Percentiles rank a stretch among this genome's conserved stretches.
Conservation (phyloP, 129 eudicot species). For the Lonicera japonica region DNA sequence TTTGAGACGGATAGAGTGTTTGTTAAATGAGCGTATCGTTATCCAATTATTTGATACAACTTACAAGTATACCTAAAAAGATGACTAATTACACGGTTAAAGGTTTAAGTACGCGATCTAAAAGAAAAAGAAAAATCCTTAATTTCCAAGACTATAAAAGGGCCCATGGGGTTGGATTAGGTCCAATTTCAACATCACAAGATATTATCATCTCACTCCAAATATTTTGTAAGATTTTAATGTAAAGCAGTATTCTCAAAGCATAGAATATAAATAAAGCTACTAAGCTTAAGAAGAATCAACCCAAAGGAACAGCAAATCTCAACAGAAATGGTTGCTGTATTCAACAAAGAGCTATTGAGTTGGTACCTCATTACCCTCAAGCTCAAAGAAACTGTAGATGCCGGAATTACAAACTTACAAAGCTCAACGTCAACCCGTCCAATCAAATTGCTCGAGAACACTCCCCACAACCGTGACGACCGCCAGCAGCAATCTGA, state of each 20-base stretch:
- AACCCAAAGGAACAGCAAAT: neutral
- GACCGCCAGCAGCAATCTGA: slow-evolving; percentile 25
- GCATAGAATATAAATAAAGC: neutral
- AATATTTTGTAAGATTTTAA: neutral
- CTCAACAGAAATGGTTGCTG: slow-evolving; percentile 63
- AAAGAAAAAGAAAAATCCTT: neutral
- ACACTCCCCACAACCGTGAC: slow-evolving; percentile 11
- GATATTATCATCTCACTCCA: neutral
- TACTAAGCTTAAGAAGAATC: neutral
- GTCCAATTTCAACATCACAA: neutral
- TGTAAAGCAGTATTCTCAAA: neutral
- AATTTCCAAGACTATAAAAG: neutral
- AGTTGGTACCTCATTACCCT: slow-evolving; percentile 92
- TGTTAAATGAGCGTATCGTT: too few relatives aligned
- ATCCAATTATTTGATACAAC: neutral
- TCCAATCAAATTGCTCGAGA: slow-evolving; percentile 16
- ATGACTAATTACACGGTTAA: neutral
- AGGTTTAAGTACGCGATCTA: neutral
- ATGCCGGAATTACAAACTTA: slow-evolving; percentile 29
- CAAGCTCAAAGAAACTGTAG: slow-evolving; percentile 77
- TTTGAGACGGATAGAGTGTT: neutral
- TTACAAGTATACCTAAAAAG: neutral
- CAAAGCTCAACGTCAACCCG: slow-evolving; percentile 21
- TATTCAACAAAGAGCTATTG: slow-evolving; percentile 81
- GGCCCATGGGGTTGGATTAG: slow-evolving; percentile 5